Evolutionary conservation across 768 basidiomycete genomes (phyloP).

Genomic region (Grammothele lineata): DNA sequence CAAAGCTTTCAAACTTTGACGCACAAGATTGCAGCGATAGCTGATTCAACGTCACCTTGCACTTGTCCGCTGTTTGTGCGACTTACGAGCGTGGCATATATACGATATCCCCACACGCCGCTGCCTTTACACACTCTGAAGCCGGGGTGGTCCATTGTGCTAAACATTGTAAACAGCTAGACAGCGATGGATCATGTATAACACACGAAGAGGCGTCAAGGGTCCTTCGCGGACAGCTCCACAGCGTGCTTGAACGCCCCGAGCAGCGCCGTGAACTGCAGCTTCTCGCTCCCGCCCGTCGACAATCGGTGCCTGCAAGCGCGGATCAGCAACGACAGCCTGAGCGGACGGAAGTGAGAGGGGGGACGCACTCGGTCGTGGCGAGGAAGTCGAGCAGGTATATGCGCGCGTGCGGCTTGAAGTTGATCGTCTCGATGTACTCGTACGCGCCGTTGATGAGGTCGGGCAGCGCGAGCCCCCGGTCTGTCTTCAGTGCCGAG

Average conservation of each 20-base stretch:
- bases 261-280: conserved; percentile 87
- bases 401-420: conserved; percentile 81
- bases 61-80: too few relatives aligned
- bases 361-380: conserved; percentile 81
- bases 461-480: conserved; percentile 93
- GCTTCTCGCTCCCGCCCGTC: conserved; percentile 89
- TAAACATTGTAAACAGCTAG: too few relatives aligned
- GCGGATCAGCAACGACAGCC: too few relatives aligned
- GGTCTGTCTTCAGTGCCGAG: conserved; percentile 79
- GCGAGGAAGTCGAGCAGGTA: conserved; percentile 92
- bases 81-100: too few relatives aligned
- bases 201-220: too few relatives aligned
- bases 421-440: conserved; percentile 79
- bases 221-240: conserved; percentile 62
- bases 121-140: too few relatives aligned
- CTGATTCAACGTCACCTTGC: too few relatives aligned
- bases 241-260: conserved; percentile 93
- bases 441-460: conserved; percentile 90
- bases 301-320: conserved; percentile 82
- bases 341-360: background rate
- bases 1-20: too few relatives aligned
- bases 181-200: too few relatives aligned
- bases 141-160: too few relatives aligned
- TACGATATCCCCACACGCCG: too few relatives aligned
- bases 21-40: too few relatives aligned